Percentiles rank a stretch among this genome's conserved stretches.
These are phyloP conservation scores for Phytopythium oedochilum DNA, from an alignment of 352 stramenopile species.

Conservation along the genomic window DNA sequence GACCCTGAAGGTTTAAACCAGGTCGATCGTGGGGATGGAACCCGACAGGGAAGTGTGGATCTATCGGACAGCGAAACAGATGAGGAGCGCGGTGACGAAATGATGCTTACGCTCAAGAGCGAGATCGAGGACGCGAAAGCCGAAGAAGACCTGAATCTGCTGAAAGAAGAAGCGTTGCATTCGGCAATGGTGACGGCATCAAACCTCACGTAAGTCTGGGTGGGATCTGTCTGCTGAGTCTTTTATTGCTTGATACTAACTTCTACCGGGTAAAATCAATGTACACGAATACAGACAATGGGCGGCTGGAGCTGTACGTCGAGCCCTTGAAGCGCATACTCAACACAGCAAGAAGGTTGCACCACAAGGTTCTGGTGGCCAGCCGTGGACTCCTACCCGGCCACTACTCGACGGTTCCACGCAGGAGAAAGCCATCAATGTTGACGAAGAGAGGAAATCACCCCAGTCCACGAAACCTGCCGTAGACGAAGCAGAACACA, in stretches of 20 bases:
- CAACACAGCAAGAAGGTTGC: slow-evolving; percentile 24
- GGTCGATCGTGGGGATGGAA: too few species aligned
- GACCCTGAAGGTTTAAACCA: background rate
- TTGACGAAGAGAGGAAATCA: background rate
- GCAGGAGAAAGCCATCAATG: slow-evolving; percentile 4
- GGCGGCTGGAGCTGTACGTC: slow-evolving; percentile 71
- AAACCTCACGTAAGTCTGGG: slow-evolving; percentile 60
- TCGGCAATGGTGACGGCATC: slow-evolving; percentile 79
- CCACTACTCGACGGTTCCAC: background rate
- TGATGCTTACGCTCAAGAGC: slow-evolving; percentile 51
- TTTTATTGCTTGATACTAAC: background rate
- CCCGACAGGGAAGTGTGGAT: background rate
- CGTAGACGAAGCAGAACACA: background rate
- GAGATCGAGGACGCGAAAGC: slow-evolving; percentile 73
- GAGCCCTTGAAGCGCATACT: slow-evolving; percentile 63
- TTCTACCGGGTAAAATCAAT: background rate
- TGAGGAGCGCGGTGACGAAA: slow-evolving; percentile 29
- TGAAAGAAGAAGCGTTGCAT: slow-evolving; percentile 67
- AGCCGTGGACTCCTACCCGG: background rate
- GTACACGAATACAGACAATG: slow-evolving; percentile 46
- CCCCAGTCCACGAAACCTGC: background rate
- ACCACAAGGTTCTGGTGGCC: background rate
- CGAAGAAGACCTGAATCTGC: slow-evolving; percentile 51
- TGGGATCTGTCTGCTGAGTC: background rate
- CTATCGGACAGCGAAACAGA: slow-evolving; percentile 5